Conservation (phyloP, 1,284 basidiomycete genomes). For the Tilletia caries region DNA sequence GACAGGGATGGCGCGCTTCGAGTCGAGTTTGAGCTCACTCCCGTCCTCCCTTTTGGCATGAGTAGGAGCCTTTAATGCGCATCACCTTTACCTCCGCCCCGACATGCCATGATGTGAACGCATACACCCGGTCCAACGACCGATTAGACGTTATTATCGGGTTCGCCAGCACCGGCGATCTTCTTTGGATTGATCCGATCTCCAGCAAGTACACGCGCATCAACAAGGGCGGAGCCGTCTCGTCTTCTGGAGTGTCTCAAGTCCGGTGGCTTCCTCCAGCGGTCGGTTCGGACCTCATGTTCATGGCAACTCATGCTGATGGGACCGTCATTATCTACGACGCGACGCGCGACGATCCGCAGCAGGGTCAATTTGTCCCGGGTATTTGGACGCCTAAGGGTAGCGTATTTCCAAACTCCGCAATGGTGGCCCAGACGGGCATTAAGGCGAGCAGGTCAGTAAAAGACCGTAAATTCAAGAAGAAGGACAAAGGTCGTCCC, state of each 20-base stretch:
- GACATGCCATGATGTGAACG: slow-evolving; percentile 83
- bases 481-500: slow-evolving; percentile 9
- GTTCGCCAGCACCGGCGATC: slow-evolving; percentile 77
- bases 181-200: slow-evolving; percentile 74
- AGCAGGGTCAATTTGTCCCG: not conserved
- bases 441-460: not conserved
- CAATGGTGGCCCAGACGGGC: not conserved
- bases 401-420: not conserved
- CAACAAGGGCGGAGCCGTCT: slow-evolving; percentile 84
- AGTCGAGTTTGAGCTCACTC: not conserved
- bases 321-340: slow-evolving; percentile 83
- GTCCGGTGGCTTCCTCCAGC: slow-evolving; percentile 77
- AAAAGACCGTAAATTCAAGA: slow-evolving; percentile 4
- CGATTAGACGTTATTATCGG: slow-evolving; percentile 86
- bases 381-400: not conserved
- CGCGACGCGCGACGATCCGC: slow-evolving; percentile 81
- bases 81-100: slow-evolving; percentile 77
- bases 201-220: slow-evolving; percentile 78
- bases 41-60: not conserved
- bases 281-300: slow-evolving; percentile 61
- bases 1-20: not conserved
- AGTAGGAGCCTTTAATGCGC: slow-evolving; percentile 76
- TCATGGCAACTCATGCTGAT: slow-evolving; percentile 85
- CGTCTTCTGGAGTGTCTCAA: slow-evolving; percentile 73
- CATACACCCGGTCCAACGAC: slow-evolving; percentile 70